Evolutionary conservation across 495 filamentous ascomycete species (phyloP).

Genomic region (Aspergillus steynii): DNA sequence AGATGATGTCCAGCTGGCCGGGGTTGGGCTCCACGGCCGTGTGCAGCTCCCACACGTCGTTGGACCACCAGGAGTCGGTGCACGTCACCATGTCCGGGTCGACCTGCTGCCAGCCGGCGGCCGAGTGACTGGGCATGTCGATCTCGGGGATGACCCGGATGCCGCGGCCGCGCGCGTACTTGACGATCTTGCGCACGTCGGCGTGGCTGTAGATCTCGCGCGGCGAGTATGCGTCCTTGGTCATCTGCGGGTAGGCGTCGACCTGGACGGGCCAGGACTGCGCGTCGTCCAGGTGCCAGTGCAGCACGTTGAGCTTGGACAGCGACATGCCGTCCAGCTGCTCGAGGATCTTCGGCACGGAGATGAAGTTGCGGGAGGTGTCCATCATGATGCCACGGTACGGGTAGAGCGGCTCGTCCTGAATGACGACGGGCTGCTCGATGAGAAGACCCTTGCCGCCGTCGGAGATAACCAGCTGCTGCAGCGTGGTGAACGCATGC

Average conservation of each 20-base stretch:
- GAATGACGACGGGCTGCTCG: conserved; percentile 50
- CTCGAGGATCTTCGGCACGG: conserved; percentile 47
- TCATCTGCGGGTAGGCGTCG: conserved; percentile 51
- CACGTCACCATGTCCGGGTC: conserved; percentile 54
- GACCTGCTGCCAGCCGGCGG: conserved; percentile 55
- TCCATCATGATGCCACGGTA: conserved; percentile 55
- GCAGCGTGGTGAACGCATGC: conserved; percentile 60
- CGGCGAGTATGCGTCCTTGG: conserved; percentile 52
- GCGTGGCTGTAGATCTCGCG: conserved; percentile 42
- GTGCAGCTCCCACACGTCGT: conserved; percentile 51
- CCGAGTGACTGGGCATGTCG: conserved; percentile 54
- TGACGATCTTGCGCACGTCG: conserved; percentile 44
- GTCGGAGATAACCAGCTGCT: conserved; percentile 53
- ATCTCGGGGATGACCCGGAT: conserved; percentile 53
- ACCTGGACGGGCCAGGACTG: conserved; percentile 56
- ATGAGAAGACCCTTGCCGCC: conserved; percentile 45
- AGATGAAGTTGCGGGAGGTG: conserved; percentile 52
- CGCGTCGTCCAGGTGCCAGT: conserved; percentile 53
- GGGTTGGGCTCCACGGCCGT: conserved; percentile 58
- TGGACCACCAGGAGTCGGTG: conserved; percentile 57
- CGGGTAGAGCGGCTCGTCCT: conserved; percentile 49
- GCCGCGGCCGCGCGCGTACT: conserved; percentile 47
- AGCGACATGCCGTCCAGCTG: conserved; percentile 54
- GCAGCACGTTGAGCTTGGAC: conserved; percentile 53
- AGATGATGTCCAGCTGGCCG: conserved; percentile 57